Evolutionary conservation across 768 basidiomycete species (phyloP), one percentile per base, ranked within the genome.

Genomic region (Hemileccinum impolitum): DNA sequence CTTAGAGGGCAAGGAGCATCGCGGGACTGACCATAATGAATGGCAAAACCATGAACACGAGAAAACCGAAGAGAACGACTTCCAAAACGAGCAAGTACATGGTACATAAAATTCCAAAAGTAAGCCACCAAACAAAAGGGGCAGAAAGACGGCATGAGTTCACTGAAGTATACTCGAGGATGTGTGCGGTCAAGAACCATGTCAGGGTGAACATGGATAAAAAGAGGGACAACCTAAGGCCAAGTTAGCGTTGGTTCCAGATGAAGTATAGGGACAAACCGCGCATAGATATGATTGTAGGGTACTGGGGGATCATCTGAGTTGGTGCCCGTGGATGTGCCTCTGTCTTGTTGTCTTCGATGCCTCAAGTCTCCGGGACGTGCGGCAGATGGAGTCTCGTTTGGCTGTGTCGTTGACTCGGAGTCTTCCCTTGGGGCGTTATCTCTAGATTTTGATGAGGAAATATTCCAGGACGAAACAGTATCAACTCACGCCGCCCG

Each of bases 101-200:
- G 36, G 87, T 80, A 67, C 85, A 83, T 13, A 92, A 70, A 56
- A 92, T 84, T 31, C 80, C 84, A 63, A 93, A 90, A 18, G 79
- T 81, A 39, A 91, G 78, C 87, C 88, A 93, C 90, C 90, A 93
- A 30, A 92, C 70, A 55, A 90, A 85, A 8, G 90, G 90, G 12
- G 90, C 79, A 0, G 85, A 72, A 49, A 74, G 68, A 17, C 90
- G 84, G 50, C 90, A 93, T 14, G 82, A 79, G 53, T 82, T 73
- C 25, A 88, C 70, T 8, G 89, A 86, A 14, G 86, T 86, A 59
- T 90, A 92, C 52, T 82, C 77, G 47, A 92, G 71, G 25, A 90
- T 82, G 60, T 93, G 86, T 11, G 89, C 87, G 15, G 82, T 84
- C 23, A 92, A 64, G 58, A 92, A 92, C 87, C 91, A 93, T 47